Conservation (phyloP, 1,284 basidiomycete genomes). For the Rhodotorula glutinis region DNA sequence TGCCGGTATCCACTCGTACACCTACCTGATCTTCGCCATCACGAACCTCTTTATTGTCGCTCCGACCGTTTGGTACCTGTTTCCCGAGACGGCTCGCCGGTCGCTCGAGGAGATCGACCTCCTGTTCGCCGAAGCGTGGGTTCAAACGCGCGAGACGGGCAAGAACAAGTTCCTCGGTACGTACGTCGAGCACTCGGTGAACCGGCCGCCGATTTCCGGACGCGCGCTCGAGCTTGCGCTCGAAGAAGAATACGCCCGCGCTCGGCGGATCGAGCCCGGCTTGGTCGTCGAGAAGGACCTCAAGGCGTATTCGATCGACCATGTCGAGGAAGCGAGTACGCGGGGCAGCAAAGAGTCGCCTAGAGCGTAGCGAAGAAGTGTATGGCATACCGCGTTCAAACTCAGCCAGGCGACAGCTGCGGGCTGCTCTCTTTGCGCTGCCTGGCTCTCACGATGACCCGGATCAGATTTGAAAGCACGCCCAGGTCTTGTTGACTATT, state of each 20-base stretch:
- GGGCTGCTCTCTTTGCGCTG: too few species aligned
- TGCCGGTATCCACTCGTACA: slow-evolving; percentile 60
- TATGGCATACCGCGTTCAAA: too few species aligned
- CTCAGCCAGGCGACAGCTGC: too few species aligned
- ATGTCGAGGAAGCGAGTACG: too few species aligned
- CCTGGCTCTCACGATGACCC: too few species aligned
- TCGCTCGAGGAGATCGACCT: slow-evolving; percentile 18
- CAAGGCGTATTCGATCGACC: too few species aligned
- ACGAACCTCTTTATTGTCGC: slow-evolving; percentile 49
- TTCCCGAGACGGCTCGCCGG: slow-evolving; percentile 56
- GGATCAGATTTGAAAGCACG: too few species aligned
- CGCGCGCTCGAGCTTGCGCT: not conserved
- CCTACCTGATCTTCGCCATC: slow-evolving; percentile 59
- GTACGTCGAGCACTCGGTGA: not conserved
- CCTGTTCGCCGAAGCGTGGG: slow-evolving; percentile 20
- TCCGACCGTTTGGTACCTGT: slow-evolving; percentile 59
- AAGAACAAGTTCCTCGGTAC: not conserved
- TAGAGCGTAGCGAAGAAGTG: too few species aligned
- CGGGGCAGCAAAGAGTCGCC: too few species aligned
- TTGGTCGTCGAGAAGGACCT: not conserved
- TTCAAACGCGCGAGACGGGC: not conserved
- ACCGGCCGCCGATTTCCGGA: not conserved
- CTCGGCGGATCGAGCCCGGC: not conserved
- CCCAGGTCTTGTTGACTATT: too few species aligned
- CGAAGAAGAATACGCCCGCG: not conserved